Evolutionary conservation across 2,329 filamentous ascomycete species (phyloP).

Genomic region (Ophiostoma ips): DNA sequence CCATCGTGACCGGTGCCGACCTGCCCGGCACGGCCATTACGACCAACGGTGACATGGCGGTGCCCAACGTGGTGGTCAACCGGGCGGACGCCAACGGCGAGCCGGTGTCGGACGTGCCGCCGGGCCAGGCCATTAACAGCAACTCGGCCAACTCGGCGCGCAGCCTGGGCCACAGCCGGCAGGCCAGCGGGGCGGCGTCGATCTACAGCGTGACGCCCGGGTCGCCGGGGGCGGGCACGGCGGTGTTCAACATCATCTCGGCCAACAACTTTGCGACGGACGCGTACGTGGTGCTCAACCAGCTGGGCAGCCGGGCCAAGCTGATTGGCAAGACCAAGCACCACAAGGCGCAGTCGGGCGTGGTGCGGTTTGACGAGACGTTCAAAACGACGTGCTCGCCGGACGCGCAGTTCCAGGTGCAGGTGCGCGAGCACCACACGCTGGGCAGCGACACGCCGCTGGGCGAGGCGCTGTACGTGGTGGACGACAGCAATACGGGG

Average conservation of each 20-base stretch:
- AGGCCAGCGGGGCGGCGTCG: conserved; percentile 51
- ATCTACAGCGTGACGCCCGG: conserved; percentile 47
- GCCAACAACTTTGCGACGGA: conserved; percentile 69
- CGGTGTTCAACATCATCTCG: conserved; percentile 65
- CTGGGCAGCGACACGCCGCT: conserved; percentile 75
- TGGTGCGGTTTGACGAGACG: conserved; percentile 59
- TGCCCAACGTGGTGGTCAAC: conserved; percentile 23
- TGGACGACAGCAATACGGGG: conserved; percentile 62
- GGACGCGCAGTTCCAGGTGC: conserved; percentile 73
- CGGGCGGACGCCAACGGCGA: conserved; percentile 23
- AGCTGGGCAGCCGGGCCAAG: conserved; percentile 56
- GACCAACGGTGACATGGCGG: conserved; percentile 27
- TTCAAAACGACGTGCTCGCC: conserved; percentile 68
- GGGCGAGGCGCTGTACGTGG: conserved; percentile 76
- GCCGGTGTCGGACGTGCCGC: conserved; percentile 17
- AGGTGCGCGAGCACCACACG: conserved; percentile 71
- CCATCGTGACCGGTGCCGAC: conserved; percentile 19
- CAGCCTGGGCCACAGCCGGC: conserved; percentile 30
- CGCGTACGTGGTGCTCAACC: conserved; percentile 61
- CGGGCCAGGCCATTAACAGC: conserved; percentile 18
- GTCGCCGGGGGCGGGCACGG: conserved; percentile 53
- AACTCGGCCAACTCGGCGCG: not conserved
- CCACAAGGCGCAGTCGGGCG: conserved; percentile 55
- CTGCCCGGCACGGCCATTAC: conserved; percentile 24
- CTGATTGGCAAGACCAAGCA: conserved; percentile 86